These are phyloP conservation scores for Globisporangium apiculatum DNA, from an alignment of 352 stramenopile genomes.

Conservation along the genomic window DNA sequence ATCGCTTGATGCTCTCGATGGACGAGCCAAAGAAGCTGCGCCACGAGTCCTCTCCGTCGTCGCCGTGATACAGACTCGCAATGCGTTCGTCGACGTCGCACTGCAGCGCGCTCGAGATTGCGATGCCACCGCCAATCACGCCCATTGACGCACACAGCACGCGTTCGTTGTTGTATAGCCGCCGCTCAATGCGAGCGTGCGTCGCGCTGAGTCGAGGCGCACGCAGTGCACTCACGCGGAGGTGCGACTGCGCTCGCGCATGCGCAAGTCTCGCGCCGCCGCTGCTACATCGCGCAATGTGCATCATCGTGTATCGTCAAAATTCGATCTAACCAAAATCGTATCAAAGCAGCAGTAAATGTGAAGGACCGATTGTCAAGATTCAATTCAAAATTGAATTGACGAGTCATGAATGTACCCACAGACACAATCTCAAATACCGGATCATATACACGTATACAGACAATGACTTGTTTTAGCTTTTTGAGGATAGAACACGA, in stretches of 20 bases:
- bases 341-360: no score
- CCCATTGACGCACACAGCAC: conserved; percentile 45
- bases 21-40: conserved; percentile 14
- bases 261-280: not conserved
- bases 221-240: conserved; percentile 2
- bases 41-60: conserved; percentile 16
- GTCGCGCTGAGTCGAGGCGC: not conserved
- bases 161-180: conserved; percentile 22
- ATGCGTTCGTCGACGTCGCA: not conserved
- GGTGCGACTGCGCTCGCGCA: not conserved
- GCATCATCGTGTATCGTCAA: conserved; percentile 2
- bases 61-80: conserved; percentile 4
- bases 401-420: no score
- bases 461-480: no score
- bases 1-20: conserved; percentile 9
- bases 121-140: conserved; percentile 34
- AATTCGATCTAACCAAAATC: no score
- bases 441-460: no score
- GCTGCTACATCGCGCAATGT: not conserved
- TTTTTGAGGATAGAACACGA: no score
- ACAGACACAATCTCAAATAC: no score
- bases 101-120: conserved; percentile 23
- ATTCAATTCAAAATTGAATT: no score
- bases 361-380: no score
- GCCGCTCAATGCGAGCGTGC: not conserved